Conservation (phyloP, 306 rosid species). For the Ceratonia siliqua region DNA sequence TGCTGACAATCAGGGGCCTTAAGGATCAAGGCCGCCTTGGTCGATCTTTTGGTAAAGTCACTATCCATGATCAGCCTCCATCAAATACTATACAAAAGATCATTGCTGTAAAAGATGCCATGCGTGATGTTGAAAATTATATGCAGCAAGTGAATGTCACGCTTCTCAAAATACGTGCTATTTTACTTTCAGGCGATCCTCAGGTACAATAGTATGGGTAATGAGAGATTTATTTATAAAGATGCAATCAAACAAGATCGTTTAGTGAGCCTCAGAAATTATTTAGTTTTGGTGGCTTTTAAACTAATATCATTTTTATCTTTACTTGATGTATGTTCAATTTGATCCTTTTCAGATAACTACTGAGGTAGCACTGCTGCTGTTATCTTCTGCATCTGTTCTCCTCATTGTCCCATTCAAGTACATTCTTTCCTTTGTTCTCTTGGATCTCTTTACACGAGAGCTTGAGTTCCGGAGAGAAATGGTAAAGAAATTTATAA, state of each 20-base stretch:
- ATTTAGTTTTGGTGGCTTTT: neutral
- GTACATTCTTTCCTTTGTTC: slow-evolving; percentile 67
- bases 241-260: neutral
- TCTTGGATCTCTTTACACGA: slow-evolving; percentile 80
- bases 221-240: slow-evolving; percentile 22
- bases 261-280: slow-evolving; percentile 12
- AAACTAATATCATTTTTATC: neutral
- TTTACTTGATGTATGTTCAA: slow-evolving; percentile 25
- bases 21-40: slow-evolving; percentile 99
- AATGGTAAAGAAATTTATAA: slow-evolving; percentile 69
- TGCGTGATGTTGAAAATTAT: slow-evolving; percentile 77
- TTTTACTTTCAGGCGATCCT: slow-evolving; percentile 87
- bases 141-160: slow-evolving; percentile 79
- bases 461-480: slow-evolving; percentile 83
- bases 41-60: slow-evolving; percentile 77
- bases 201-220: slow-evolving; percentile 57
- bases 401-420: slow-evolving; percentile 78
- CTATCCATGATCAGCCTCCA: slow-evolving; percentile 88
- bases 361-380: slow-evolving; percentile 73
- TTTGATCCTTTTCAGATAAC: slow-evolving; percentile 65
- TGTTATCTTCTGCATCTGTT: slow-evolving; percentile 63
- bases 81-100: slow-evolving; percentile 94
- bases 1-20: slow-evolving; percentile 83
- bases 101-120: slow-evolving; percentile 90
- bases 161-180: slow-evolving; percentile 76